Percentiles rank a stretch among this genome's conserved stretches.
These are phyloP conservation scores for Blastomyces gilchristii DNA, from an alignment of 2,329 filamentous ascomycete genomes.

Conservation along the genomic window DNA sequence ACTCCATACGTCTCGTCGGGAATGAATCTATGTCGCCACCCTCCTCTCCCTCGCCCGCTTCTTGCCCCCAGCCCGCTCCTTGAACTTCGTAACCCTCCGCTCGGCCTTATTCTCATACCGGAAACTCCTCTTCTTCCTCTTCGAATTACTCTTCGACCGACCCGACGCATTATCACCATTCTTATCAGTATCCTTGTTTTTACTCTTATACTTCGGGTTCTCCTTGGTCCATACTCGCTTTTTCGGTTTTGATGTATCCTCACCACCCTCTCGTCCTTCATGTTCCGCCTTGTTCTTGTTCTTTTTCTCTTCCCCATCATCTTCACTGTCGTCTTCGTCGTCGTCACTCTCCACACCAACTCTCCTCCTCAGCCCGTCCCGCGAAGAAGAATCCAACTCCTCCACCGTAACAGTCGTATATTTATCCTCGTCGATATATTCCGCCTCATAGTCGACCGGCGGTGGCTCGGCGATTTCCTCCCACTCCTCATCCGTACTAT, in stretches of 20 bases:
- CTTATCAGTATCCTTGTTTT: background rate
- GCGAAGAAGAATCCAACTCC: slow-evolving; percentile 72
- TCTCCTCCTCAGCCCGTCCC: slow-evolving; percentile 57
- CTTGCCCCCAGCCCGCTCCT: slow-evolving; percentile 59
- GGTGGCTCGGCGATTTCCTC: slow-evolving; percentile 49
- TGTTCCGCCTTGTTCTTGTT: slow-evolving; percentile 23
- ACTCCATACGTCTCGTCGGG: background rate
- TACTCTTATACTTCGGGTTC: slow-evolving; percentile 25
- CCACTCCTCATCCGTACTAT: slow-evolving; percentile 49
- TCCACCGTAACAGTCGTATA: slow-evolving; percentile 94
- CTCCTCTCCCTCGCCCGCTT: slow-evolving; percentile 54
- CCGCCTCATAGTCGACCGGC: slow-evolving; percentile 67
- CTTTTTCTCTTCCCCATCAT: slow-evolving; percentile 19
- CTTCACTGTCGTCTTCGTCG: slow-evolving; percentile 14
- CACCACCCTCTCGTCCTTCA: slow-evolving; percentile 24
- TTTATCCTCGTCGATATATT: slow-evolving; percentile 93
- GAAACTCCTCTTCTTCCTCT: slow-evolving; percentile 85
- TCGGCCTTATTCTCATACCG: slow-evolving; percentile 85
- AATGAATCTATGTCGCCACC: slow-evolving; percentile 25
- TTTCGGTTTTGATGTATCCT: slow-evolving; percentile 18
- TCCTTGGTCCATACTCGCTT: slow-evolving; percentile 44
- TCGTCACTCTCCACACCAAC: slow-evolving; percentile 23
- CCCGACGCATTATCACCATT: slow-evolving; percentile 12
- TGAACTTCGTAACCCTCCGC: slow-evolving; percentile 50
- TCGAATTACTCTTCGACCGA: slow-evolving; percentile 42